Base-by-base conservation (phyloP, 169 alveolate species). In the Plasmodium coatneyi region DNA sequence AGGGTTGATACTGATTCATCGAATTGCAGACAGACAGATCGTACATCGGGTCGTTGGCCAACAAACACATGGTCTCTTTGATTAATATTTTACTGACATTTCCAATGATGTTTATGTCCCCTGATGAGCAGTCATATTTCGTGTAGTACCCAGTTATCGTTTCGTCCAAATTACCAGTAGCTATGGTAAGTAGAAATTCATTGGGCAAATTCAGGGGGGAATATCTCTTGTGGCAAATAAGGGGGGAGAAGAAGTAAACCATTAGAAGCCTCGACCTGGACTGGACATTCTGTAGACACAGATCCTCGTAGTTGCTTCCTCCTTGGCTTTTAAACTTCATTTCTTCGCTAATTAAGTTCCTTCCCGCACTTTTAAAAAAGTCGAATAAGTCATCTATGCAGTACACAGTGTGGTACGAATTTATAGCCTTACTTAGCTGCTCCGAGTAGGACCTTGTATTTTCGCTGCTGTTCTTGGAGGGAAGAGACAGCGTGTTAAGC, bases 51-150 rank as follows among this genome's bases (percentile, higher is more conserved):
- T 71, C 92, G 74, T 70, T 91, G 5, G 86, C 92, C 71, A 91
- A 46, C n/a, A 70, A 71, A 28, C 92, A 91, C 82, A 91, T 81
- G 5, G 92, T 91, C 82, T 91, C 95, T 71, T 91, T 91, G 7
- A 91, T 91, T 80, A 81, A 49, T 1, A 84, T 72, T 92, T 98
- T 98, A 72, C 96, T 94, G 16, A 97, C 95, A 36, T 98, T 96
- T 36, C 99, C 99, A 34, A 98, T 97, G 14, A 99, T 98, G 84
- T 97, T 97, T 19, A 98, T 86, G 74, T 98, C 99, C 1, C 98
- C 99, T 19, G 98, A 93, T 41, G 98, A 95, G 94, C 99, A 97
- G 95, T 98, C 99, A 93, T 98, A 98, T 81, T 98, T 98, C 9
- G 99, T 98, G 87, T 97, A 95, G 84, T 97, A 97, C 0, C 98